Conservation (phyloP, 768 basidiomycete species). For the Tephrocybe sp. region DNA sequence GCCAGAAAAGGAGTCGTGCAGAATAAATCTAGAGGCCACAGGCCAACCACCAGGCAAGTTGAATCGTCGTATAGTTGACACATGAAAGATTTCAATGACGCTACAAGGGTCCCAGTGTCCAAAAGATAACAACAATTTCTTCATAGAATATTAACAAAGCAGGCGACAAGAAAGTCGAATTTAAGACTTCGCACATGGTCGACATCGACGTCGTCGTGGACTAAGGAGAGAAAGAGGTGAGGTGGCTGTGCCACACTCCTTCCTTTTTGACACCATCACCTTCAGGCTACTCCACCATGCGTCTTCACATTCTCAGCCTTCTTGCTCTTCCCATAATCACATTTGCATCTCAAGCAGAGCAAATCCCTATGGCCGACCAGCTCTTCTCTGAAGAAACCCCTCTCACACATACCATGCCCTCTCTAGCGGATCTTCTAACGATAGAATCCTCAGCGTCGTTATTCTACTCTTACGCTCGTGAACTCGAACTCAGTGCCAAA, state of each 20-base stretch:
- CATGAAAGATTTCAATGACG: too few species aligned
- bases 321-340: conserved; percentile 30
- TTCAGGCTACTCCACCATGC: conserved; percentile 24
- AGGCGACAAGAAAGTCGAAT: too few species aligned
- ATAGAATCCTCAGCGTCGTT: conserved; percentile 75
- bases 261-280: neutral
- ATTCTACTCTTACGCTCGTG: conserved; percentile 81
- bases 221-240: neutral
- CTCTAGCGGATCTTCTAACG: conserved; percentile 73
- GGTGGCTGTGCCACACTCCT: neutral
- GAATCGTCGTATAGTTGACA: too few species aligned
- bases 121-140: too few species aligned
- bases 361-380: conserved; percentile 29
- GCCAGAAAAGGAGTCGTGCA: too few species aligned
- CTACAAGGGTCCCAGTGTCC: too few species aligned
- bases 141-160: too few species aligned
- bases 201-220: too few species aligned
- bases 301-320: conserved; percentile 27
- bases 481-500: conserved; percentile 55
- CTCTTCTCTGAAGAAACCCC: conserved; percentile 27
- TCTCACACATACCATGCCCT: conserved; percentile 44
- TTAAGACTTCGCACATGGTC: too few species aligned
- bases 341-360: conserved; percentile 30
- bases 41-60: too few species aligned
- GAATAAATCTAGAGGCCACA: too few species aligned